Percentiles rank a stretch among this genome's conserved stretches.
Evolutionary conservation across 2,329 filamentous ascomycete genomes (phyloP).

Genomic region (Leptographium galeiforme): DNA sequence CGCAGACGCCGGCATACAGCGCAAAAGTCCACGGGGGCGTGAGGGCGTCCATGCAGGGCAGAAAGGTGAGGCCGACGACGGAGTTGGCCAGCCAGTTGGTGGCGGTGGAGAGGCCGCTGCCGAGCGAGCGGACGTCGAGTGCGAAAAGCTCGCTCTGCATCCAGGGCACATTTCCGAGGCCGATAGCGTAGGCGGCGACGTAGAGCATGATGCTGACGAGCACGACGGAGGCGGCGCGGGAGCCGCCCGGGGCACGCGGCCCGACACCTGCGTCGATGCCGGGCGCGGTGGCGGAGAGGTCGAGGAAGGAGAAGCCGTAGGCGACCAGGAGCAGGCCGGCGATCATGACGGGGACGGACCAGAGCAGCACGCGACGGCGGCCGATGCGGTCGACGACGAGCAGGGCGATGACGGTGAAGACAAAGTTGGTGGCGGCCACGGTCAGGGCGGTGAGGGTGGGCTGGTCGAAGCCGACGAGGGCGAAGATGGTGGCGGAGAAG

Average conservation of each 20-base stretch:
- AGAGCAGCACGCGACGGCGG: conserved; percentile 65
- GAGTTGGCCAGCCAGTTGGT: conserved; percentile 87
- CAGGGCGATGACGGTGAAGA: conserved; percentile 65
- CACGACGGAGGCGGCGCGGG: conserved; percentile 37
- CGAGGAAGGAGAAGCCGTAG: conserved; percentile 55
- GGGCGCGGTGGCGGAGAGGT: conserved; percentile 19
- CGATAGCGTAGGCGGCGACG: conserved; percentile 73
- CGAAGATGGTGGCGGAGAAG: conserved; percentile 73
- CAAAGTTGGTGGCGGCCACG: conserved; percentile 68
- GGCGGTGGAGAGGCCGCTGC: conserved; percentile 60
- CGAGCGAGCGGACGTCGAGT: conserved; percentile 56
- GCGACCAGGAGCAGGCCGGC: conserved; percentile 57
- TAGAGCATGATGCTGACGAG: conserved; percentile 68
- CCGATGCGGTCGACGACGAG: conserved; percentile 68
- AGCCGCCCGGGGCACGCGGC: neutral
- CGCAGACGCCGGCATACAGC: conserved; percentile 63
- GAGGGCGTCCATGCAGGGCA: conserved; percentile 71
- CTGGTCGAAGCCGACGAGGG: conserved; percentile 60
- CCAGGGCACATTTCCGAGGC: conserved; percentile 88
- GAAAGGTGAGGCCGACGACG: conserved; percentile 69
- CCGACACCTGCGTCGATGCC: neutral
- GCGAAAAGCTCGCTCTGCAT: conserved; percentile 91
- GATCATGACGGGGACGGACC: conserved; percentile 75
- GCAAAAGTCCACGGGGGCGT: conserved; percentile 67
- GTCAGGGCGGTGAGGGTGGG: conserved; percentile 70